Base-by-base conservation (phyloP, 1,284 basidiomycete species). In the Chalciporus sp. region DNA sequence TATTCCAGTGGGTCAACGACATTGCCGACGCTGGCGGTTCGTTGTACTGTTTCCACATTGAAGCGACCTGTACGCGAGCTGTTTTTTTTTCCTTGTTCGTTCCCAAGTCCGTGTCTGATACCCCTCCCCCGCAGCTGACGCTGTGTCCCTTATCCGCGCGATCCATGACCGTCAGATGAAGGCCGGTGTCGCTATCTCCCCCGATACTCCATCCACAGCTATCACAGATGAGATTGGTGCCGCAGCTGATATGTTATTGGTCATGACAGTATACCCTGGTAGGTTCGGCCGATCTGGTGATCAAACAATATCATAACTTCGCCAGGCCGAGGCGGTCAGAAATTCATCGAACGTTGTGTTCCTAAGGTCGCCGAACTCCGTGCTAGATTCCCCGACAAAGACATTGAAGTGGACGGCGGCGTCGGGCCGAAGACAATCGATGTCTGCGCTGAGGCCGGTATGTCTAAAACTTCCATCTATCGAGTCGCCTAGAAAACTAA, bases 351-450 rank as follows among this genome's bases (percentile, higher is more conserved):
- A 19, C 85, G 93, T 64, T 98, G 95, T 69, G 86, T 99, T 50
- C 86, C 90, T 58, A 97, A 97, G 75, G 91, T 98, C 12, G 77
- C 88, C n/a, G 94, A 98, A 67, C 85, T 99, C 49, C 88, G 97
- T 17, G 79, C 82, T 17, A 86, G 95, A 26, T 99, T 97, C 77
- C 94, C 94, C 4, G 78, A 90, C 53, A 92, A 92, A 70, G 92
- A 99, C 68, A 97, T 99, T 59, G 86, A 99, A 74, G 97, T 99
- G 50, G 97, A 99, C 72, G 97, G 97, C 37, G 97, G 97, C 37
- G 92, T 99, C 16, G 91, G 94, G 6, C 92, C 93, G 7, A 90
- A 90, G 63, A 99, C 95, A 10, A 86, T 98, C 57, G 90, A 85
- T 65, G 79, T 82, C 51, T 99, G 97, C 66, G 95, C 96, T 2